phyloP scores from a whole-genome alignment of 202 grass and related monocot species.

The Musa balbisiana region DNA sequence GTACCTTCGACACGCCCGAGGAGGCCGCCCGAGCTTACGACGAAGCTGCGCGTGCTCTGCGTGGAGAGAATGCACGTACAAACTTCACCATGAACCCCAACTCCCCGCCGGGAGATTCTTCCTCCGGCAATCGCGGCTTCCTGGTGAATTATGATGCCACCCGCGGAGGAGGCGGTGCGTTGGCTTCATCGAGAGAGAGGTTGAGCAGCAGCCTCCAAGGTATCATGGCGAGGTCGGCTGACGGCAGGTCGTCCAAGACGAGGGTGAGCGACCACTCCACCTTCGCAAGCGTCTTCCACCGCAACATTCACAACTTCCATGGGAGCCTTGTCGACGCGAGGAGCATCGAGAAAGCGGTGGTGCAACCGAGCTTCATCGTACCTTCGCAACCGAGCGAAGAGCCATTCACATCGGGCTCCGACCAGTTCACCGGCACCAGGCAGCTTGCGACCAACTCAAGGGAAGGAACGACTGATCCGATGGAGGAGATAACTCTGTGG shows the following conservation, averaged over 20 bases:
- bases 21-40: slow-evolving; percentile 20
- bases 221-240: slow-evolving; percentile 32
- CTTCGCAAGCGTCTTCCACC: slow-evolving; percentile 48
- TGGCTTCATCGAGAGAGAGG: slow-evolving; percentile 29
- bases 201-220: slow-evolving; percentile 43
- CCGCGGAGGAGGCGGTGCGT: neutral
- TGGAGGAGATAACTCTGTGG: neutral
- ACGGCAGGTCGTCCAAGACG: slow-evolving; percentile 8
- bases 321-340: slow-evolving; percentile 3
- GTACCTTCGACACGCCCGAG: slow-evolving; percentile 22
- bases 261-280: slow-evolving; percentile 39
- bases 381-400: slow-evolving; percentile 27
- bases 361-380: slow-evolving; percentile 62
- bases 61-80: slow-evolving; percentile 48
- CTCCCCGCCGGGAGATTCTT: neutral
- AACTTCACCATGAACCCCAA: slow-evolving; percentile 35
- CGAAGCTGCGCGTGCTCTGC: slow-evolving; percentile 30
- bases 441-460: neutral
- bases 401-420: neutral
- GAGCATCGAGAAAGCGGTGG: slow-evolving; percentile 29
- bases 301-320: neutral
- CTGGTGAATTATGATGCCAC: neutral
- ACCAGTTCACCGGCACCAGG: neutral
- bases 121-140: neutral
- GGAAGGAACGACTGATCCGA: neutral